These are phyloP conservation scores for Arthrobotrys sinensis DNA, from an alignment of 2,329 filamentous ascomycete genomes.

Conservation along the genomic window DNA sequence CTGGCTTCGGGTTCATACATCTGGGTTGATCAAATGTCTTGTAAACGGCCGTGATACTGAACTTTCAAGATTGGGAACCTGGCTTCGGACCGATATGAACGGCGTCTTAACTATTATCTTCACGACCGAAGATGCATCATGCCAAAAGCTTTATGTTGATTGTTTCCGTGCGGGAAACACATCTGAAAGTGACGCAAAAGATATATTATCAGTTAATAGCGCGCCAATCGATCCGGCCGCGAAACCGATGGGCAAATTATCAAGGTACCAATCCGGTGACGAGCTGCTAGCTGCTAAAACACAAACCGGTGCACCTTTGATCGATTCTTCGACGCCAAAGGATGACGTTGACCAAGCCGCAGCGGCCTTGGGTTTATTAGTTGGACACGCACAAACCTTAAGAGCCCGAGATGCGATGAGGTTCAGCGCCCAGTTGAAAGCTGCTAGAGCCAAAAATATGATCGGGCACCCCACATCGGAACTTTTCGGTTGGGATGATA, in stretches of 20 bases:
- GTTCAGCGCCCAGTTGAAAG: neutral
- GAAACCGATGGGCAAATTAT: neutral
- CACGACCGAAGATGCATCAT: neutral
- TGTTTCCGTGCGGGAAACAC: neutral
- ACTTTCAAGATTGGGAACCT: neutral
- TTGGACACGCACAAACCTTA: neutral
- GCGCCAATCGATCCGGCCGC: neutral
- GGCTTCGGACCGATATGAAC: neutral
- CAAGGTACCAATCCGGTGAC: neutral
- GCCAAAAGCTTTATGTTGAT: slow-evolving; percentile 1
- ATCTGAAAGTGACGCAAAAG: neutral
- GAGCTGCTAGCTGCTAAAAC: neutral
- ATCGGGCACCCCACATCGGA: neutral
- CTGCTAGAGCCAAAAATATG: neutral
- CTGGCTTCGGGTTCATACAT: neutral
- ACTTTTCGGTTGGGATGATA: neutral
- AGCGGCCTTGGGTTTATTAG: neutral
- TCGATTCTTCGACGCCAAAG: neutral
- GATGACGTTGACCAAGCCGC: neutral
- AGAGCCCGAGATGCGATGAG: neutral
- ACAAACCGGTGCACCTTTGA: neutral
- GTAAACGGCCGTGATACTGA: neutral
- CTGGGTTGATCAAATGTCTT: neutral
- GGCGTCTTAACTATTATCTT: neutral
- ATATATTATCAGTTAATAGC: neutral